Conservation (phyloP, 176 grass and related monocot genomes). For the Oryza glaberrima region DNA sequence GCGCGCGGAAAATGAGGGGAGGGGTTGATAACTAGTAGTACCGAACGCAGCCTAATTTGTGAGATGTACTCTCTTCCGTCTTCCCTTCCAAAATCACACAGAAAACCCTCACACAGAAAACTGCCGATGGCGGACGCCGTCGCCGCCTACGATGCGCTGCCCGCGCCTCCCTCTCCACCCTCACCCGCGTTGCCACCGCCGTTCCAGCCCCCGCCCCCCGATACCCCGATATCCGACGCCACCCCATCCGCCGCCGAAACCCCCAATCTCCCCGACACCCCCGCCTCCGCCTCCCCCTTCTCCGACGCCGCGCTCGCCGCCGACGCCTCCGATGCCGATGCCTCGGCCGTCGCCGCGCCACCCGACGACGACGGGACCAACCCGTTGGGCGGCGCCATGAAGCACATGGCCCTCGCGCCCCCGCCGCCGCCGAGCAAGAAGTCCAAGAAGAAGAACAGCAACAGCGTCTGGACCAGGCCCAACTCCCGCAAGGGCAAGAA, state of each 20-base stretch:
- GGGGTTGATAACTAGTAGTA: too few relatives aligned
- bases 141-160: background rate
- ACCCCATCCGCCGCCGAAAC: conserved; percentile 19
- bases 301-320: conserved; percentile 34
- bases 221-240: conserved; percentile 18
- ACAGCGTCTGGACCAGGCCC: conserved; percentile 79
- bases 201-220: conserved; percentile 15
- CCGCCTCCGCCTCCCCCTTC: conserved; percentile 45
- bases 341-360: background rate
- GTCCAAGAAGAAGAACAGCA: conserved; percentile 78
- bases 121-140: conserved; percentile 12
- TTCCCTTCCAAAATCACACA: background rate
- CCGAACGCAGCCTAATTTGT: too few relatives aligned
- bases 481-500: conserved; percentile 88
- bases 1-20: too few relatives aligned
- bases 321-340: conserved; percentile 50
- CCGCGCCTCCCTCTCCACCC: background rate
- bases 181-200: conserved; percentile 1
- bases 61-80: too few relatives aligned
- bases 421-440: conserved; percentile 62
- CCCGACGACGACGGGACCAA: conserved; percentile 47
- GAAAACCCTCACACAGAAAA: background rate
- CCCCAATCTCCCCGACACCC: conserved; percentile 46
- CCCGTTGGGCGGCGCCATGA: conserved; percentile 27
- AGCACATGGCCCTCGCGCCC: conserved; percentile 45